Conservation (phyloP, 1,139 yeast genomes). For the Meyerozyma smithsonii region DNA sequence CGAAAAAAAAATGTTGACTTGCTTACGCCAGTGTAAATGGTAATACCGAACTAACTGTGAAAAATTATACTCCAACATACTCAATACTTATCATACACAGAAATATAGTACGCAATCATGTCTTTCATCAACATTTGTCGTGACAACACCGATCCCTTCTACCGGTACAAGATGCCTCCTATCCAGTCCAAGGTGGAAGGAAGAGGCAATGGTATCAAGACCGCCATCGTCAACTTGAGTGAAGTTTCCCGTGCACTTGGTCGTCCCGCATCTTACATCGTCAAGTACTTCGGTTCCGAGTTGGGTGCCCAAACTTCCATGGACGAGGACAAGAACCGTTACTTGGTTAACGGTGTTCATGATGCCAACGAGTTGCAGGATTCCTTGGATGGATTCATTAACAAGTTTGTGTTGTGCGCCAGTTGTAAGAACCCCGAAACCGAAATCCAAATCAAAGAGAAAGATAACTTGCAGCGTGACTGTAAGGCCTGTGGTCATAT, state of each 20-base stretch:
- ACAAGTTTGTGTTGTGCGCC: slow-evolving; percentile 88
- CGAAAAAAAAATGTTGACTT: neutral
- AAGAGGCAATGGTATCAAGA: slow-evolving; percentile 98
- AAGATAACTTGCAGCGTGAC: slow-evolving; percentile 77
- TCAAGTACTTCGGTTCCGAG: slow-evolving; percentile 94
- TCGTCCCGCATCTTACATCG: slow-evolving; percentile 86
- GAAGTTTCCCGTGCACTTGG: slow-evolving; percentile 95
- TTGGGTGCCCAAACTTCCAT: slow-evolving; percentile 93
- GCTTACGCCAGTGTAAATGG: slow-evolving; percentile 1
- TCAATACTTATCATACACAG: neutral
- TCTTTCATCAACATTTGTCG: slow-evolving; percentile 91
- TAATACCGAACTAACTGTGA: slow-evolving; percentile 1
- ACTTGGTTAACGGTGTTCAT: slow-evolving; percentile 91
- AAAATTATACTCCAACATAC: neutral
- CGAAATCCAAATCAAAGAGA: slow-evolving; percentile 76
- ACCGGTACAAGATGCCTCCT: slow-evolving; percentile 99
- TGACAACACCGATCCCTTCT: slow-evolving; percentile 96
- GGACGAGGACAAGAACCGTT: slow-evolving; percentile 78
- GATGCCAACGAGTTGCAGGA: slow-evolving; percentile 90
- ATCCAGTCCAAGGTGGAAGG: slow-evolving; percentile 97
- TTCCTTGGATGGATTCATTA: slow-evolving; percentile 87
- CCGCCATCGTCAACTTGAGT: slow-evolving; percentile 83
- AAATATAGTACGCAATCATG: slow-evolving; percentile 37
- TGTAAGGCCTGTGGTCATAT: slow-evolving; percentile 98
- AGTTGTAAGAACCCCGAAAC: slow-evolving; percentile 98